A percentile compares a stretch with the other conserved stretches of the same genome.
Conservation (phyloP, 768 basidiomycete species). For the Naganishia randhawae region DNA sequence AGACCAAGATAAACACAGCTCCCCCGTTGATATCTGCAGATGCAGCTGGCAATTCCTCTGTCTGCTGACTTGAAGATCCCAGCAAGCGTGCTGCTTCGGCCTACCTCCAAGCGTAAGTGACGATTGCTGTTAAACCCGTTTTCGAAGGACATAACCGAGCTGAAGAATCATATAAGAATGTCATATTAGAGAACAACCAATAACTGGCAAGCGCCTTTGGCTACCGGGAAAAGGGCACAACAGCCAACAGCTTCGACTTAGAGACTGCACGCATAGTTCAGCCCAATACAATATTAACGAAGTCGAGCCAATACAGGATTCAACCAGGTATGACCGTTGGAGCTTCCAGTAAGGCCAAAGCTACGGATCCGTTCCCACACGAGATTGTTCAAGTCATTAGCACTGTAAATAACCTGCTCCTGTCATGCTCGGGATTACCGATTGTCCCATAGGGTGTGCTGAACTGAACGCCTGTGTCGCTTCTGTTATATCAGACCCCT, state of each 20-base stretch:
- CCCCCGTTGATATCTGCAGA: background rate
- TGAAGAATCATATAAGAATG: conserved; percentile 2
- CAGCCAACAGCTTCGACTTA: no score
- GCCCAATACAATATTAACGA: background rate
- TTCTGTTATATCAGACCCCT: background rate
- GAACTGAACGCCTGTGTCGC: background rate
- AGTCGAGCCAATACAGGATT: background rate
- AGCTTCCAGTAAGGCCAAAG: background rate
- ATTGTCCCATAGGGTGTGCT: background rate
- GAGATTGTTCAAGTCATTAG: conserved; percentile 14
- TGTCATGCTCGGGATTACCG: background rate
- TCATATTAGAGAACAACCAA: background rate
- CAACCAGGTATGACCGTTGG: background rate
- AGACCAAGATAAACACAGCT: background rate
- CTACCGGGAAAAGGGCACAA: background rate
- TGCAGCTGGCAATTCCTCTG: background rate
- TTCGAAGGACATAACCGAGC: background rate
- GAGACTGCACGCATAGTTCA: no score
- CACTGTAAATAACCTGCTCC: background rate
- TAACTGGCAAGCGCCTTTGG: background rate
- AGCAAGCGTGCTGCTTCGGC: background rate
- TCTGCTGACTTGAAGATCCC: background rate
- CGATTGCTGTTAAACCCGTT: background rate
- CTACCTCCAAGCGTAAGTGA: background rate
- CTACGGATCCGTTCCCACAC: background rate